Conservation (phyloP, 257 asterid species). For the Salvia rosmarinus region DNA sequence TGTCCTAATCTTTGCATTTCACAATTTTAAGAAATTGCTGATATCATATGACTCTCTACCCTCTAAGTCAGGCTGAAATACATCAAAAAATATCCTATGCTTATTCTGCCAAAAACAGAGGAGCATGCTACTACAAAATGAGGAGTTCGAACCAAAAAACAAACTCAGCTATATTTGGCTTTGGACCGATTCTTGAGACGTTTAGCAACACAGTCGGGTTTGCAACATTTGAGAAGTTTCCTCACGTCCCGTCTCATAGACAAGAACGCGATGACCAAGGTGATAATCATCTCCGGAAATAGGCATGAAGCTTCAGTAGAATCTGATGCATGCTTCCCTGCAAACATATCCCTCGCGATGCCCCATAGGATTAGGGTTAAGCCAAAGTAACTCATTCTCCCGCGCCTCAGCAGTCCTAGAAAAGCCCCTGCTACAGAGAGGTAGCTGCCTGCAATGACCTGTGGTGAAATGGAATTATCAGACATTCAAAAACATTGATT, state of each 20-base stretch:
- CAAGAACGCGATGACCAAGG: conserved; percentile 49
- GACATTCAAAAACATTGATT: background rate
- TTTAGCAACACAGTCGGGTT: conserved; percentile 21
- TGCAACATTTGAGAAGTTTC: conserved; percentile 48
- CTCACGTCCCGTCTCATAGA: conserved; percentile 58
- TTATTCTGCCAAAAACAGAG: conserved; percentile 16
- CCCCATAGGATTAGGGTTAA: conserved; percentile 58
- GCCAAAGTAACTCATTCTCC: conserved; percentile 61
- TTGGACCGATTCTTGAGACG: conserved; percentile 29
- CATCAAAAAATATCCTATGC: background rate
- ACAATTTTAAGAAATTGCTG: background rate
- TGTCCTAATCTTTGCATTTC: background rate
- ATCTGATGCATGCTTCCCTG: conserved; percentile 33
- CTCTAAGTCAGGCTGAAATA: background rate
- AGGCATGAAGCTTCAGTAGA: conserved; percentile 26
- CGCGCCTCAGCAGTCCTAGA: conserved; percentile 47
- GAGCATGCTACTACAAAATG: background rate
- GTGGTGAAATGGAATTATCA: conserved; percentile 13
- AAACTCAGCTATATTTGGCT: conserved; percentile 39
- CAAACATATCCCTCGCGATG: conserved; percentile 35
- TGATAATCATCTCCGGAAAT: conserved; percentile 53
- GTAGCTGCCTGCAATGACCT: conserved; percentile 71
- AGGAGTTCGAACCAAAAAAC: background rate
- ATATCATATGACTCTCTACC: background rate
- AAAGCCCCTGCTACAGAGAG: conserved; percentile 66